Conservation (phyloP, 371 early-diverging fungal genomes). For the Lichtheimia ornata region DNA sequence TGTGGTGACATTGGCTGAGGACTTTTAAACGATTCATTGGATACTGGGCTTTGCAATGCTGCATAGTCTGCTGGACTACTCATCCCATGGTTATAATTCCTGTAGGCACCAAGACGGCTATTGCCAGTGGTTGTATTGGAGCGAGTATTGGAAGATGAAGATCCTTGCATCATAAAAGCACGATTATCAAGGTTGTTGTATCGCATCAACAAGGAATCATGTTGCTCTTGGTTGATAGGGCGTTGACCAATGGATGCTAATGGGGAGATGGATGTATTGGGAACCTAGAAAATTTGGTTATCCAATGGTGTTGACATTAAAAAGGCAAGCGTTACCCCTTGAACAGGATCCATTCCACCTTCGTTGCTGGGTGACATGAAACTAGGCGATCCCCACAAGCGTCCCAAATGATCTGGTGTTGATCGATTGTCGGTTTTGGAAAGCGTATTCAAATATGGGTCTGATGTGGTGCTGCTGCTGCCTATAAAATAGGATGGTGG, state of each 20-base stretch:
- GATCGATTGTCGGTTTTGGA: too few species aligned
- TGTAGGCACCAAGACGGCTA: not conserved
- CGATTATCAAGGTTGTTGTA: slow-evolving; percentile 4
- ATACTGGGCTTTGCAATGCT: not conserved
- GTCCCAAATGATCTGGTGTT: not conserved
- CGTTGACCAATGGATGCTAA: slow-evolving; percentile 1
- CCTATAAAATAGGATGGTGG: too few species aligned
- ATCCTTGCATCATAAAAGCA: slow-evolving; percentile 6
- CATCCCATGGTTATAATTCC: not conserved
- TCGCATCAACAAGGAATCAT: slow-evolving; percentile 10
- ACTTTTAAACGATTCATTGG: not conserved
- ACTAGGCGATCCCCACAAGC: not conserved
- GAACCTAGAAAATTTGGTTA: too few species aligned
- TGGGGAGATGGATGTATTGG: not conserved
- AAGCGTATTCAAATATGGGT: too few species aligned
- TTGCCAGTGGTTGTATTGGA: not conserved
- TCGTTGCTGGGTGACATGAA: not conserved
- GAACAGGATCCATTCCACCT: not conserved
- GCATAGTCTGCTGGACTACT: not conserved
- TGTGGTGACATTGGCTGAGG: not conserved
- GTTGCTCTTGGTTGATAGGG: not conserved
- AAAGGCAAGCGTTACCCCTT: slow-evolving; percentile 6
- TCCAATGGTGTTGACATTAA: not conserved
- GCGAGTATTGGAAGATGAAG: slow-evolving; percentile 5
- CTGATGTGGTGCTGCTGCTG: too few species aligned